A percentile compares a stretch with the other conserved stretches of the same genome.
Evolutionary conservation across 164 flowering plant genomes (phyloP).

Genomic region (Echeveria elegans): DNA sequence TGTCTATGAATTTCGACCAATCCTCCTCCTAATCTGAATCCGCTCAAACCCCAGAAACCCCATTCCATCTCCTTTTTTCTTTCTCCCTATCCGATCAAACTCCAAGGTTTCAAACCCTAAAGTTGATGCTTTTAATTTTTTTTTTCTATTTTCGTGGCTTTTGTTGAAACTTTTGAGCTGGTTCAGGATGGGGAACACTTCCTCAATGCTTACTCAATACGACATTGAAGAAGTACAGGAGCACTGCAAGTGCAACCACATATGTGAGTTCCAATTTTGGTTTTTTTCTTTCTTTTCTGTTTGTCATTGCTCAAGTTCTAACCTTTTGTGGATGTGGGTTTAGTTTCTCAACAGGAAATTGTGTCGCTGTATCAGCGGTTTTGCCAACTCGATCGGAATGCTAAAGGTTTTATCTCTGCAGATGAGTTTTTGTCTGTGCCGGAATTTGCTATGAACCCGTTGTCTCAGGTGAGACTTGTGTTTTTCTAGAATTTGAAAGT

Average conservation of each 20-base stretch:
- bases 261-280: slow-evolving; percentile 35
- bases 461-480: slow-evolving; percentile 54
- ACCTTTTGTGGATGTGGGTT: slow-evolving; percentile 10
- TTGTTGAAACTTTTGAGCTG: background rate
- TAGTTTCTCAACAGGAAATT: slow-evolving; percentile 88
- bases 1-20: no score
- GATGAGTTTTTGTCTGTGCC: slow-evolving; percentile 93
- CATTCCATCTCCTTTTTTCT: no score
- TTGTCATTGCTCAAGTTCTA: background rate
- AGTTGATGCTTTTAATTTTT: no score
- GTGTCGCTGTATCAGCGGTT: slow-evolving; percentile 75
- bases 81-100: no score
- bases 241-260: slow-evolving; percentile 55
- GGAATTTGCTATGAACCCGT: slow-evolving; percentile 83
- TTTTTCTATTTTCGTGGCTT: no score
- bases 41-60: no score
- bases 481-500: slow-evolving; percentile 5
- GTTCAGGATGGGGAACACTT: slow-evolving; percentile 65
- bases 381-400: slow-evolving; percentile 84
- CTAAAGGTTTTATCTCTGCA: slow-evolving; percentile 78
- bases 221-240: slow-evolving; percentile 95
- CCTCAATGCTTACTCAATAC: slow-evolving; percentile 84
- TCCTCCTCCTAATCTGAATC: no score
- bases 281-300: background rate
- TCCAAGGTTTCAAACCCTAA: no score